A percentile compares a stretch with the other conserved stretches of the same genome.
phyloP scores from a whole-genome alignment of 2,329 filamentous ascomycete species.

The Myriosclerotinia curreyana region DNA sequence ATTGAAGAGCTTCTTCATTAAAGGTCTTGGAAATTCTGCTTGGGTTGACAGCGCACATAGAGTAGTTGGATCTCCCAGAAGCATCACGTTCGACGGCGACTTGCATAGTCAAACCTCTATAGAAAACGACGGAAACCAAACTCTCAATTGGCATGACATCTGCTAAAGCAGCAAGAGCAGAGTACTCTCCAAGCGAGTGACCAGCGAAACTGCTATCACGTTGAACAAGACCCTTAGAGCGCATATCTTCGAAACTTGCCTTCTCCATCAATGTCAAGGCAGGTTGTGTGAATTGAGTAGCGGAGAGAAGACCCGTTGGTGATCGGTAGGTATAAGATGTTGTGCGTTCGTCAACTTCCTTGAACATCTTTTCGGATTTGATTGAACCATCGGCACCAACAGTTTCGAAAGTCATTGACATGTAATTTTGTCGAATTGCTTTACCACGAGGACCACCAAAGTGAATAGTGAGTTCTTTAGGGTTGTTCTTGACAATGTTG shows the following conservation, averaged over 20 bases:
- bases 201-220: conserved; percentile 96
- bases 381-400: conserved; percentile 86
- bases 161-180: conserved; percentile 88
- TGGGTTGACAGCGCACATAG: conserved; percentile 98
- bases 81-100: conserved; percentile 97
- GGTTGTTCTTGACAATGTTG: conserved; percentile 99
- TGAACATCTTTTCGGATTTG: conserved; percentile 99
- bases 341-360: conserved; percentile 89
- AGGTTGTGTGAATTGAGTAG: conserved; percentile 97
- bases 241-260: conserved; percentile 99
- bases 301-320: conserved; percentile 88
- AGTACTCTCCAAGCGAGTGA: conserved; percentile 98
- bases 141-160: conserved; percentile 99
- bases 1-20: conserved; percentile 95
- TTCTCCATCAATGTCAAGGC: conserved; percentile 99
- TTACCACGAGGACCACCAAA: conserved; percentile 97
- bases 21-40: conserved; percentile 98
- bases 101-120: conserved; percentile 98
- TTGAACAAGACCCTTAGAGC: conserved; percentile 91
- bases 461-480: conserved; percentile 96
- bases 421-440: conserved; percentile 97
- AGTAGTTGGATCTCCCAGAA: conserved; percentile 91
- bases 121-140: conserved; percentile 97
- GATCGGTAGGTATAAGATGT: conserved; percentile 97
- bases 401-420: conserved; percentile 99